phyloP scores from a whole-genome alignment of 1,284 basidiomycete genomes.

The Trichosporon coremiiforme region DNA sequence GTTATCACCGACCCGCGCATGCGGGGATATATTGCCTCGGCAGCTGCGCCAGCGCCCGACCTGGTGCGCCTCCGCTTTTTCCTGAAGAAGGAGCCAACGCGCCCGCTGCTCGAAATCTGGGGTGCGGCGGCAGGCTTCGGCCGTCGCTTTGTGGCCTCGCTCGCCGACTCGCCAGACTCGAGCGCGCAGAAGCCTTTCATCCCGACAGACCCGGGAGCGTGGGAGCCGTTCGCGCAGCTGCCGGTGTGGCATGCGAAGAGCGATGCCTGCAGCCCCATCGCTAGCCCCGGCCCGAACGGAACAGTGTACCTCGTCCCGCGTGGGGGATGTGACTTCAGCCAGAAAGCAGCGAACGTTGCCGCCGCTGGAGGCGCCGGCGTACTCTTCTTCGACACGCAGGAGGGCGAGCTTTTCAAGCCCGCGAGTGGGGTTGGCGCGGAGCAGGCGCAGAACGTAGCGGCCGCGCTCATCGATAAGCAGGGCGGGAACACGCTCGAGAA shows the following conservation, averaged over 20 bases:
- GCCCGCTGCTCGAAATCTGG: conserved; percentile 1
- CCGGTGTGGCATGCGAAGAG: conserved; percentile 22
- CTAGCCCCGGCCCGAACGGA: conserved; percentile 16
- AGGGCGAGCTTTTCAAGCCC: conserved; percentile 44
- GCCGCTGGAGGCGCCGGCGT: conserved; percentile 71
- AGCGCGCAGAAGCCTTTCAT: conserved; percentile 21
- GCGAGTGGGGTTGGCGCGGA: conserved; percentile 35
- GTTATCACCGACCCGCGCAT: conserved; percentile 68
- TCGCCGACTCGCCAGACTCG: background rate
- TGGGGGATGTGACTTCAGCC: conserved; percentile 77
- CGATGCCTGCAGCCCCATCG: conserved; percentile 28
- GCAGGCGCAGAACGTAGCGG: background rate
- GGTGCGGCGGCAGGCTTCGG: conserved; percentile 27
- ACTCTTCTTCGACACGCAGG: conserved; percentile 62
- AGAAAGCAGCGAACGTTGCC: conserved; percentile 70
- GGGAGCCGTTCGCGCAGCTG: conserved; percentile 26
- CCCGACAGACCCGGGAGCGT: background rate
- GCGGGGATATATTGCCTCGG: conserved; percentile 59
- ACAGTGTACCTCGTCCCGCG: conserved; percentile 52
- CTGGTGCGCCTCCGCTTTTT: conserved; percentile 3
- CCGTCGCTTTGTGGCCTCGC: conserved; percentile 1
- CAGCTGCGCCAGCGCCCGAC: conserved; percentile 8
- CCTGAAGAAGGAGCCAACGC: conserved; percentile 8
- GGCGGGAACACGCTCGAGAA: conserved; percentile 12
- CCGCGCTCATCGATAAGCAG: conserved; percentile 1